Percentiles rank a stretch among this genome's conserved stretches.
Evolutionary conservation across 179 eudicot genomes (phyloP).

Genomic region (Silene noctiflora): DNA sequence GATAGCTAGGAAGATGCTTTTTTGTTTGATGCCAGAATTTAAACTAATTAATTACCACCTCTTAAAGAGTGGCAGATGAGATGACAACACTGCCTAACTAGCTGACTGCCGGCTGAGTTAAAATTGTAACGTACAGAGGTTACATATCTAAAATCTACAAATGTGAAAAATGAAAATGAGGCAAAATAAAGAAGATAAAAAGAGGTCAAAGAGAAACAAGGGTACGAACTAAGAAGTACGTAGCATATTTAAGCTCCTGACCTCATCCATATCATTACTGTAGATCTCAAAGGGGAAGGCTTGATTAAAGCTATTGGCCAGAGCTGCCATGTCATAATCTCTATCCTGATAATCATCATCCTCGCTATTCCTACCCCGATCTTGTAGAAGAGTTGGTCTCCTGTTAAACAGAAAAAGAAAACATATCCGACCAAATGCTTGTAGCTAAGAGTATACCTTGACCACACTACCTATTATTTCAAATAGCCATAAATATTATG

Average conservation of each 20-base stretch:
- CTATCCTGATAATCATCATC: slow-evolving; percentile 96
- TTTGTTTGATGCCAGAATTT: too few species aligned
- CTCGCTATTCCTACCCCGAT: slow-evolving; percentile 78
- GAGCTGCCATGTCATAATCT: slow-evolving; percentile 92
- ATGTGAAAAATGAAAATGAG: background rate
- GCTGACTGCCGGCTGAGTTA: too few species aligned
- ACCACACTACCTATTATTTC: background rate
- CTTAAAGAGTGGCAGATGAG: too few species aligned
- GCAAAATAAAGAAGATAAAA: background rate
- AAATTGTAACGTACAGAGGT: background rate
- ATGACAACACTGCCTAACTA: too few species aligned
- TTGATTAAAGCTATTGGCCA: slow-evolving; percentile 89
- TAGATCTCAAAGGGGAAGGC: slow-evolving; percentile 83
- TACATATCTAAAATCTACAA: background rate
- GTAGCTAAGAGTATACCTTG: background rate
- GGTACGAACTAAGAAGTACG: background rate
- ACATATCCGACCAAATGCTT: background rate
- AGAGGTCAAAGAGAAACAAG: background rate
- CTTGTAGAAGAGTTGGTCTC: slow-evolving; percentile 83
- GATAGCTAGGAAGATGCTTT: too few species aligned
- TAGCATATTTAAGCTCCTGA: slow-evolving; percentile 19
- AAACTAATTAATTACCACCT: too few species aligned
- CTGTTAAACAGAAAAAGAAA: slow-evolving; percentile 37
- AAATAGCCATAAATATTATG: background rate
- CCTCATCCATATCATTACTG: slow-evolving; percentile 72